Conservation (phyloP, 164 flowering plant species). For the Litsea cubeba region DNA sequence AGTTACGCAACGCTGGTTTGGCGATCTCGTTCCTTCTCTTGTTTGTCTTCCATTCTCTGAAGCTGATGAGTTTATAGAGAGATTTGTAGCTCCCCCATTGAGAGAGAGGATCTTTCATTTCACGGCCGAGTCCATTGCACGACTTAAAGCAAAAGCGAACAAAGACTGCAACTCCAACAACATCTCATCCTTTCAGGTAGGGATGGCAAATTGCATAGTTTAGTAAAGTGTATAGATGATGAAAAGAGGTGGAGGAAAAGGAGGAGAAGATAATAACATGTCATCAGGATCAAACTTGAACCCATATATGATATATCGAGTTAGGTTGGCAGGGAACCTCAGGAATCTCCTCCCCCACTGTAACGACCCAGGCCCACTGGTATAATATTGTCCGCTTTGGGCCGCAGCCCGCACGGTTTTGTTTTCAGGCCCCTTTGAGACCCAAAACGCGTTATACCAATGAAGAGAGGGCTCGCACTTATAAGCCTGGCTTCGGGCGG, state of each 20-base stretch:
- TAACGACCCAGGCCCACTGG: no score
- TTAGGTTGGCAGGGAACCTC: not conserved
- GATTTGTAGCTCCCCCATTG: not conserved
- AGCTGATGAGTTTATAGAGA: not conserved
- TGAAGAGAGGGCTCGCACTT: no score
- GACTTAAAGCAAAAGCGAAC: conserved; percentile 10
- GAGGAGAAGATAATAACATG: no score
- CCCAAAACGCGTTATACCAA: no score
- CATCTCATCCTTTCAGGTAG: conserved; percentile 13
- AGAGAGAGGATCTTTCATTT: conserved; percentile 16
- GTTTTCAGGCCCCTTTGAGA: no score
- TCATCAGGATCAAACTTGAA: no score
- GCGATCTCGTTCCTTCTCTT: not conserved
- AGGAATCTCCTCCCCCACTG: not conserved
- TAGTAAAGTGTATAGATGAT: no score
- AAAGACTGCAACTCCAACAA: conserved; percentile 1
- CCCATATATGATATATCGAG: no score
- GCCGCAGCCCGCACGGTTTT: no score
- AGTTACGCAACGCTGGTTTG: not conserved
- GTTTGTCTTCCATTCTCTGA: not conserved
- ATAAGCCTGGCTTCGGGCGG: no score
- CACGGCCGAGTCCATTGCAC: conserved; percentile 2
- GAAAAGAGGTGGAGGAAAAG: no score
- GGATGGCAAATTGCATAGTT: not conserved
- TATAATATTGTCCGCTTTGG: no score